Base-by-base conservation (phyloP, 129 eudicot genomes). In the Flaveria bidentis region DNA sequence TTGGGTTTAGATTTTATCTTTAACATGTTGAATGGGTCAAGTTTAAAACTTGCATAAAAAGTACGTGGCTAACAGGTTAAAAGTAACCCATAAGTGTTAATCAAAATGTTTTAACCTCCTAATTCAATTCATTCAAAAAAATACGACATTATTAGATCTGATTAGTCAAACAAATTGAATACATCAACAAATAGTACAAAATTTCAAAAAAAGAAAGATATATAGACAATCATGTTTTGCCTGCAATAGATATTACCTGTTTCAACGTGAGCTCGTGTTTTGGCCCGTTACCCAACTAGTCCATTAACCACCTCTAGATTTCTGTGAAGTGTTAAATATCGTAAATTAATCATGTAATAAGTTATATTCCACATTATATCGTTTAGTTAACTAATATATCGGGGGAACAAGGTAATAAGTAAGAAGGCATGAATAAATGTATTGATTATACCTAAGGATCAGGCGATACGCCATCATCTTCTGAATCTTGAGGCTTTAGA, bases 401-500 rank as follows among this genome's bases (percentile, higher is more conserved):
- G 55, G 13, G 22, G 12, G 17, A 42, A 75, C 47, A 49, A 13
- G 13, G 50, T 20, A 65, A 66, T 55, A 65, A 49, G 39, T 49
- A 63, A 13, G 33, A 76, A 64, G 41, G 14, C n/a, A 6, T 41
- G 39, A 11, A 5, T 68, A 78, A 78, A 73, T 18, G 50, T 25
- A 55, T 47, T 44, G 30, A 55, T 46, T 13, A 66, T 88, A 87
- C 97, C 97, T 75, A 78, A 55, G 67, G 52, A 76, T 84, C 83
- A 81, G 69, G 68, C 74, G 44, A 70, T 73, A 33, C 65, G 53
- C 68, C 74, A 61, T 93, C 88, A 25, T 85, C 89, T 25, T 88
- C 91, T 44, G 80, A 73, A 76, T 87, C 86, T 50, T 73, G 87
- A 80, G 84, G 86, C 74, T 72, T 85, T 44, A 94, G 46, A 81